Base-by-base conservation (phyloP, 805 yeast species). In the Wickerhamiella qilinensis region DNA sequence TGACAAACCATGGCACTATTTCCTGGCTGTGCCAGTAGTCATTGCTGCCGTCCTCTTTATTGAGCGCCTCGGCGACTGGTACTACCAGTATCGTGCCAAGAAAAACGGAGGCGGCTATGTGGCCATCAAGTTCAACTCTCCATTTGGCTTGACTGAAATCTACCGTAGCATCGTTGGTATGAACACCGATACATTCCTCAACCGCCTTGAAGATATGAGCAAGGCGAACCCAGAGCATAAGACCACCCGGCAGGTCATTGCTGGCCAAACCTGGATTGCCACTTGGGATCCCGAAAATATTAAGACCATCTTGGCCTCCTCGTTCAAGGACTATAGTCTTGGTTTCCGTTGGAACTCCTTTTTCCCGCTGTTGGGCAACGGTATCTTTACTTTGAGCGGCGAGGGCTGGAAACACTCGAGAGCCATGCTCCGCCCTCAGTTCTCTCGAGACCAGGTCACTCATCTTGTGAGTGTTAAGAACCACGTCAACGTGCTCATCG, bases 321-420 rank as follows among this genome's bases (percentile, higher is more conserved):
- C 41, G 11, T 53, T 50, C 45, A 46, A 47, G 32, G 56, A 54
- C 39, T 54, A 42, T 43, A 41, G 45, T 12, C 47, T 54, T 1
- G 58, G 58, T 15, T 35, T 42, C 37, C 49, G 58, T 25, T 43
- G 46, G 41, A 44, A 42, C 8, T 41, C 42, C 3, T 43, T 49
- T 37, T 38, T 32, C 29, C 43, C 48, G 2, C 35, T 53, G 20
- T 43, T 53, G 14, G 56, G 56, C 16, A 45, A 50, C 18, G 58
- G 57, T 6, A 50, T 54, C 19, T 54, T 54, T 40, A 50, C 56
- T 3, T 45, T 48, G 12, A 43, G 48, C 16, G 58, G 57, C 20
- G 48, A 48, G n/a, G 53, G 47, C 16, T 54, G 58, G 58, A 48
- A 47, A 38, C 57, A 54, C 43, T 47, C 53, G 21, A 47, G 58